These are phyloP conservation scores for Pogostemon cablin DNA, from an alignment of 257 asterid species.

Conservation along the genomic window DNA sequence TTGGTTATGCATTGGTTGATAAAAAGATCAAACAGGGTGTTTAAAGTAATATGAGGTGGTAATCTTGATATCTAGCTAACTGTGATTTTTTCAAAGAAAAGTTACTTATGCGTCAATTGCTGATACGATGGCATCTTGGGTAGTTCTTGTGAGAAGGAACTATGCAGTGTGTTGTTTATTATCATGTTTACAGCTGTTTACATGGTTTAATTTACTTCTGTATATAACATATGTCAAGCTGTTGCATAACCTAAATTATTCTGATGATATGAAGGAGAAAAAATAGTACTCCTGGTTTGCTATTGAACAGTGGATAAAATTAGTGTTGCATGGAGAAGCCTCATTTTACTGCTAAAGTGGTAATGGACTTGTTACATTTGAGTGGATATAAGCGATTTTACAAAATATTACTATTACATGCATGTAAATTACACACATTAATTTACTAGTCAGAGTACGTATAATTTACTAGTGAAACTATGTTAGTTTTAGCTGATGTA, in stretches of 20 bases:
- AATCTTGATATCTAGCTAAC: not conserved
- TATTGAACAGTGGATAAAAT: not conserved
- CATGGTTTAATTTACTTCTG: slow-evolving; percentile 17
- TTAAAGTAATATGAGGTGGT: not conserved
- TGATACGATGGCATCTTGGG: not conserved
- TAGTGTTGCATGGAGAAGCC: not conserved
- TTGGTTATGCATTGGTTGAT: not conserved
- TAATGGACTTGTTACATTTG: not conserved
- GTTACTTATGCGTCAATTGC: not conserved
- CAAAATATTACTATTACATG: not conserved
- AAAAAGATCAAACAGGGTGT: not conserved
- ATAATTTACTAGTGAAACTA: not conserved
- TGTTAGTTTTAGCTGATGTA: no score
- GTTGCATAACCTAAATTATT: not conserved
- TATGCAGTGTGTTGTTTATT: not conserved
- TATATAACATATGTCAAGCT: not conserved
- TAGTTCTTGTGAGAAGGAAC: slow-evolving; percentile 10
- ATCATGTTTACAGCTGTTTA: slow-evolving; percentile 9
- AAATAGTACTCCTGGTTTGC: not conserved
- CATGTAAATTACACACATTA: not conserved
- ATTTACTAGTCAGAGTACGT: slow-evolving; percentile 1
- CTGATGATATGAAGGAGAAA: not conserved
- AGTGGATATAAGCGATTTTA: not conserved
- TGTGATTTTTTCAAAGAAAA: not conserved
- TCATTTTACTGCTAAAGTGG: not conserved